phyloP scores from a whole-genome alignment of 768 basidiomycete species.

The Zangia roseola region DNA sequence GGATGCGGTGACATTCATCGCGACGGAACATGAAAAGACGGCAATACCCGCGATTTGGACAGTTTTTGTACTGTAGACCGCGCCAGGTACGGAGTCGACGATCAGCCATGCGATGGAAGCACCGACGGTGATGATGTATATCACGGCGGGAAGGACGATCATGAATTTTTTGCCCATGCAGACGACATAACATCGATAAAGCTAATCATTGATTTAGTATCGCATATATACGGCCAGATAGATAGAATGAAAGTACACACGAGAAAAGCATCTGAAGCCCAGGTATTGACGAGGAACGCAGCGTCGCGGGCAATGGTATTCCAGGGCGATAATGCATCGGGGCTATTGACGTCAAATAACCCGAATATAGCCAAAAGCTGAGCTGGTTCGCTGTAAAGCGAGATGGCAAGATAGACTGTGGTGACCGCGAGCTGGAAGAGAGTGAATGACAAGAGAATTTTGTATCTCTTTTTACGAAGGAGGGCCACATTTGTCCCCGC shows the following conservation, averaged over 20 bases:
- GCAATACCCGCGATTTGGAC: constrained; percentile 16
- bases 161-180: constrained; percentile 10
- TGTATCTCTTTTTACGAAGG: constrained; percentile 16
- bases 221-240: too few species aligned
- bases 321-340: constrained; percentile 17
- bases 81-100: constrained; percentile 12
- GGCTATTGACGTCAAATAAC: constrained; percentile 3
- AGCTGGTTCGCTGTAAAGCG: constrained; percentile 17
- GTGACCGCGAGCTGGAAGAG: constrained; percentile 18
- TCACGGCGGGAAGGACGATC: background rate
- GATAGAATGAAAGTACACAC: constrained; percentile 4
- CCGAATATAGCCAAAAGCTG: constrained; percentile 11
- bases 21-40: constrained; percentile 16
- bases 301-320: constrained; percentile 8
- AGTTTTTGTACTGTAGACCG: constrained; percentile 11
- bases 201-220: constrained; percentile 1
- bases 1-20: constrained; percentile 18
- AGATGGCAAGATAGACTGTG: constrained; percentile 18
- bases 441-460: constrained; percentile 12
- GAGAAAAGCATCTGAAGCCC: constrained; percentile 22
- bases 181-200: constrained; percentile 26
- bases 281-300: constrained; percentile 21
- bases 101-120: constrained; percentile 18
- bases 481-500: constrained; percentile 10
- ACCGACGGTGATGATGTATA: constrained; percentile 18